Evolutionary conservation across 164 flowering plant genomes (phyloP), one percentile per base, ranked within the genome.

Genomic region (Kingdonia uniflora): DNA sequence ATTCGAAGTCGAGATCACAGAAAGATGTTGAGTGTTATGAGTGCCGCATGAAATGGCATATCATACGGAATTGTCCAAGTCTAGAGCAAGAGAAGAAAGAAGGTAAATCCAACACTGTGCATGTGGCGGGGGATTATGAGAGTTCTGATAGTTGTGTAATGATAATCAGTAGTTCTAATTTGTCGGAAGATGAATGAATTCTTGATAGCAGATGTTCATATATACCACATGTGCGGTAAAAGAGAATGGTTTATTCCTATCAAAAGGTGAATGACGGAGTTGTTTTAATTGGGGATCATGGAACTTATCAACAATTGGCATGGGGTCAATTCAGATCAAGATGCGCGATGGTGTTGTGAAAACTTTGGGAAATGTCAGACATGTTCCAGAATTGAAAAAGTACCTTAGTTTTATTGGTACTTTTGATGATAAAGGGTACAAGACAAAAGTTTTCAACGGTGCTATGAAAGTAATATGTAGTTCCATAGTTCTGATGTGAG

Each of bases 241-340:
- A 19, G 11, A 0, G 29, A 39, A 0, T 53, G 29, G 20, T 53
- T 53, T 38, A 15, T 14, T 14, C 12, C 7, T 53, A 29, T 11
- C 1, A 14, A 19, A 19, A 20, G 17, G 6, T 21, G 26, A 19
- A 53, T 15, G 29, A 45, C n/a, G 33, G 19, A 12, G 8, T 10
- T 21, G 5, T 53, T 20, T 22, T 19, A 2, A 39, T 53, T 29
- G 33, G 45, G 12, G 23, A 39, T 21, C 11, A 39, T 21, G 1
- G 5, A 4, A 19, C 16, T 15, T 39, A 29, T 4, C 21, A 38
- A 11, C 6, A 3, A 21, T 20, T 21, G 56, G 45, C 13, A 53
- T 53, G 14, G 44, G 56, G 6, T 39, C 29, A 38, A 22, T 53
- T 11, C 38, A 14, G 11, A 19, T 53, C 26, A 53, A 53, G 42